A percentile compares a stretch with the other conserved stretches of the same genome.
phyloP scores from a whole-genome alignment of 495 filamentous ascomycete species.

The Xylona heveae region DNA sequence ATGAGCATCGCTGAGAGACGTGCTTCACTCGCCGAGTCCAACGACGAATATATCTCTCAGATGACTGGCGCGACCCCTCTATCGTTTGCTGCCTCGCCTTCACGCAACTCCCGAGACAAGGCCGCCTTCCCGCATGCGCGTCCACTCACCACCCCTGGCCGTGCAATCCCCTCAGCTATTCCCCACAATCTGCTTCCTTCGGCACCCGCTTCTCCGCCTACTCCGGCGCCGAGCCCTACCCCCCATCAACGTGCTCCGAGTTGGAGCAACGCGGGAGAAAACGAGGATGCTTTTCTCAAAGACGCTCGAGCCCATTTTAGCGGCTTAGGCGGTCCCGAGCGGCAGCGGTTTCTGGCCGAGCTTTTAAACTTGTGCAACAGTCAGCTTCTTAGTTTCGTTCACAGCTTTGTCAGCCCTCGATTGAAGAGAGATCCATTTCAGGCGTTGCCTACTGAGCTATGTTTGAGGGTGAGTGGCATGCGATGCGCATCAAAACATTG shows the following conservation, averaged over 20 bases:
- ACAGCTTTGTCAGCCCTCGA: conserved; percentile 75
- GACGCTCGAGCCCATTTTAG: conserved; percentile 33
- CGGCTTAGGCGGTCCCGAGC: conserved; percentile 29
- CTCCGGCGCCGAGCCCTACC: conserved; percentile 45
- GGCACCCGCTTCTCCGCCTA: conserved; percentile 45
- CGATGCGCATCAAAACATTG: background rate
- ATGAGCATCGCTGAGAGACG: conserved; percentile 15
- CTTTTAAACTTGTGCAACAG: conserved; percentile 82
- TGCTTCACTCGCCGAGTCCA: conserved; percentile 14
- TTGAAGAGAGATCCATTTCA: conserved; percentile 92
- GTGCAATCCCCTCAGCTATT: conserved; percentile 22
- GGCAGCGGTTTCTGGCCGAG: conserved; percentile 50
- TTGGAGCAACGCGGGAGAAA: conserved; percentile 34
- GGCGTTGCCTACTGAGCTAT: conserved; percentile 76
- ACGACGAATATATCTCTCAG: conserved; percentile 15
- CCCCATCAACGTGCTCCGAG: conserved; percentile 36
- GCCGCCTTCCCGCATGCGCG: conserved; percentile 17
- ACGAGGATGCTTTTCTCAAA: conserved; percentile 30
- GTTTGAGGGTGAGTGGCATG: conserved; percentile 45
- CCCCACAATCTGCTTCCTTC: conserved; percentile 41
- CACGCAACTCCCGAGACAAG: conserved; percentile 7
- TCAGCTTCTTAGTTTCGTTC: conserved; percentile 84
- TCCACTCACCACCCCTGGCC: conserved; percentile 30
- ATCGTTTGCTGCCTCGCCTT: conserved; percentile 8
- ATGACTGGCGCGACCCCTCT: conserved; percentile 15